Conservation (phyloP, 148 eudicot species). For the Chenopodium suecicum region DNA sequence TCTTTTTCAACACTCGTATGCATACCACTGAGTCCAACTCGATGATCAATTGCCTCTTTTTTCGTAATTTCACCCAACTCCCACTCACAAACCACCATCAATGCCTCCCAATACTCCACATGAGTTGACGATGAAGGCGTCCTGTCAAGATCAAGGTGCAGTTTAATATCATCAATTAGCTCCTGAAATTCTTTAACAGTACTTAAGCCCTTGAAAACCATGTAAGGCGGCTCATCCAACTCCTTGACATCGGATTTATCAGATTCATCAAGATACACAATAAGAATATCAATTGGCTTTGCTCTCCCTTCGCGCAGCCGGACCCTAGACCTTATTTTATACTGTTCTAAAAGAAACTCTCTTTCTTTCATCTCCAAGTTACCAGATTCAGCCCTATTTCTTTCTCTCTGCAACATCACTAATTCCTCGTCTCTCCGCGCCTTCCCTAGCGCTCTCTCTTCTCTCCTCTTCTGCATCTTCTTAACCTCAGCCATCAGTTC, state of each 20-base stretch:
- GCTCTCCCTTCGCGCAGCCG: conserved; percentile 75
- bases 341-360: conserved; percentile 93
- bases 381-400: conserved; percentile 78
- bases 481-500: conserved; percentile 85
- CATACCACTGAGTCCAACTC: too few relatives aligned
- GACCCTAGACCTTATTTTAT: conserved; percentile 75
- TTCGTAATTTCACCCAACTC: too few relatives aligned
- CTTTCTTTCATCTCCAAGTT: conserved; percentile 95
- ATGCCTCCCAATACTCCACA: too few relatives aligned
- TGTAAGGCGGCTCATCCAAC: conserved; percentile 36
- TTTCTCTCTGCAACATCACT: conserved; percentile 80
- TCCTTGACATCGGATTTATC: conserved; percentile 67
- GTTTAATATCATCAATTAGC: too few relatives aligned
- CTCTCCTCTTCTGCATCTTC: conserved; percentile 89
- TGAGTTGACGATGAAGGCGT: too few relatives aligned
- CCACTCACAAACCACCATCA: too few relatives aligned
- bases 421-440: conserved; percentile 85
- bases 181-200: too few relatives aligned
- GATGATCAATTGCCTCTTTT: too few relatives aligned
- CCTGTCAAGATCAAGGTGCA: too few relatives aligned
- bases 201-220: not conserved
- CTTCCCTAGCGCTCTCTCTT: conserved; percentile 77
- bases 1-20: too few relatives aligned
- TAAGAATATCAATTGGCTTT: conserved; percentile 81
- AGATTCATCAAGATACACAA: conserved; percentile 71